Evolutionary conservation across 768 basidiomycete species (phyloP).

Genomic region (Sporobolomyces roseus): DNA sequence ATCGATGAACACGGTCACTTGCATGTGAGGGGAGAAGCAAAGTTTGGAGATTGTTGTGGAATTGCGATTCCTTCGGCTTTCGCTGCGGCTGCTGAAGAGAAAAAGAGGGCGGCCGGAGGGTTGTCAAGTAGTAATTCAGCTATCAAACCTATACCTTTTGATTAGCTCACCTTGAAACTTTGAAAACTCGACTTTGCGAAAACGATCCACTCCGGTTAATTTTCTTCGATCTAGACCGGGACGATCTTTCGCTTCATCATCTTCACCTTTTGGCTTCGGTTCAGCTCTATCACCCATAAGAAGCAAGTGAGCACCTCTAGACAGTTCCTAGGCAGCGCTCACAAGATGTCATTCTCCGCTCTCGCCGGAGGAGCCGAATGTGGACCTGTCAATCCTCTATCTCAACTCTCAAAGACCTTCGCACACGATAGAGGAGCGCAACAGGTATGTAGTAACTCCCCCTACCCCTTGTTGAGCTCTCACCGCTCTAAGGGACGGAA

Average conservation of each 20-base stretch:
- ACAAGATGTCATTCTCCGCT: slow-evolving; percentile 58
- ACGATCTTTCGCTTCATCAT: too few relatives aligned
- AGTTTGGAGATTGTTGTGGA: slow-evolving; percentile 86
- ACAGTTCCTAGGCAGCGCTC: not conserved
- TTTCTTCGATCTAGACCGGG: too few relatives aligned
- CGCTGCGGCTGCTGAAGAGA: slow-evolving; percentile 63
- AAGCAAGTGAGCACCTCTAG: not conserved
- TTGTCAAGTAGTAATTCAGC: not conserved
- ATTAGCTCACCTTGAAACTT: slow-evolving; percentile 9
- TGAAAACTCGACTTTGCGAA: too few relatives aligned
- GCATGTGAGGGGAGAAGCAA: slow-evolving; percentile 49
- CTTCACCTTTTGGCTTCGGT: too few relatives aligned
- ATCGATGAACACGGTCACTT: slow-evolving; percentile 43
- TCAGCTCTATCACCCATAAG: not conserved
- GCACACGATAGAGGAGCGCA: slow-evolving; percentile 73
- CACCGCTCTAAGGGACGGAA: not conserved
- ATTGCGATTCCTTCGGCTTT: slow-evolving; percentile 80
- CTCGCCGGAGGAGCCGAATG: slow-evolving; percentile 74
- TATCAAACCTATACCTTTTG: slow-evolving; percentile 38
- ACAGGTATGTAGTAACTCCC: slow-evolving; percentile 59
- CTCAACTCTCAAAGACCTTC: slow-evolving; percentile 71
- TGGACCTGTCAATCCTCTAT: slow-evolving; percentile 78
- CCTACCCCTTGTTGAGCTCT: not conserved
- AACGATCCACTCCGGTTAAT: too few relatives aligned
- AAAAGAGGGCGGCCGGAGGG: slow-evolving; percentile 37